Conservation (phyloP, 371 early-diverging fungal genomes). For the Mortierella sp. region DNA sequence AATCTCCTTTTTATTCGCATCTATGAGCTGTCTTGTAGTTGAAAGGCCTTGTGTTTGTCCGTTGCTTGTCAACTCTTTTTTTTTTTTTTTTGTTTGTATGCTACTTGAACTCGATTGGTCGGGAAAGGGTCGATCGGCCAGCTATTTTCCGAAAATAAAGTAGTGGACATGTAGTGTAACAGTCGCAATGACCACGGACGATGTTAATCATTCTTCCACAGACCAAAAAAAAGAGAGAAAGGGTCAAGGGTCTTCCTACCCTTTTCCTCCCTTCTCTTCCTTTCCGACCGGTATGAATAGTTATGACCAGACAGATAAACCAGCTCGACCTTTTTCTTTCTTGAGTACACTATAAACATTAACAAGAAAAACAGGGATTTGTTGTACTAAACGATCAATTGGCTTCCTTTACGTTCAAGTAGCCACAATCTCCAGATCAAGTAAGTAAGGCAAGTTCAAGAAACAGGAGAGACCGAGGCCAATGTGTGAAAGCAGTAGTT, state of each 20-base stretch:
- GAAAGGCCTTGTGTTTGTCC: background rate
- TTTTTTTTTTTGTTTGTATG: background rate
- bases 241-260: background rate
- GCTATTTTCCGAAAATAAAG: conserved; percentile 3
- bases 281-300: background rate
- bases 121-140: background rate
- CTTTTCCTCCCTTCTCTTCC: background rate
- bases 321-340: background rate
- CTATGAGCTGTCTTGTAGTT: background rate
- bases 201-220: conserved; percentile 14
- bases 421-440: no score
- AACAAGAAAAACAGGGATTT: no score
- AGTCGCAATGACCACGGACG: conserved; percentile 2
- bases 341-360: no score
- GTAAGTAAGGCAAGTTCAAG: no score
- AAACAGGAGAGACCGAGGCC: no score
- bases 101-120: background rate
- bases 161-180: background rate
- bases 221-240: background rate
- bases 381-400: no score
- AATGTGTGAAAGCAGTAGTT: no score
- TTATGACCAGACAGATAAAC: background rate
- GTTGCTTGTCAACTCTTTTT: background rate
- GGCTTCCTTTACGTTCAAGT: no score
- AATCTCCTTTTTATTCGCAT: background rate